Base-by-base conservation (phyloP, 345 rosid species). In the Salix dunnii region DNA sequence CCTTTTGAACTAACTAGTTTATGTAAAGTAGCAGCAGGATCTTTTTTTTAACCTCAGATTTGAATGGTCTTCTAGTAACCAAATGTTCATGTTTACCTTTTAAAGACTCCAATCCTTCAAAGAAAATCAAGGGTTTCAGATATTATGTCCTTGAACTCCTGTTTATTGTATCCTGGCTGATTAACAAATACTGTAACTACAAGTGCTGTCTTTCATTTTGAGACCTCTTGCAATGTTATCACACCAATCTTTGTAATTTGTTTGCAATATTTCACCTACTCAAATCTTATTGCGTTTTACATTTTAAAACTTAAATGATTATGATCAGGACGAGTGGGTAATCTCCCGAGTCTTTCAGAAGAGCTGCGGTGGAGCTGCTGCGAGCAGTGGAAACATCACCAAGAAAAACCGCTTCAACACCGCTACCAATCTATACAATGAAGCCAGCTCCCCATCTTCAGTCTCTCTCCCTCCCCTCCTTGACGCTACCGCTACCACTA, bases 291-390 rank as follows among this genome's bases (percentile, higher is more conserved):
- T 1, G 62, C 14, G 9, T 55, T 8, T 55, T 6, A 6, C 9
- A 6, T 14, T 43, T 74, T 13, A 6, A 8, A 33, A 8, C 17
- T 21, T 3, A 0, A 28, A 28, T 68, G 10, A 13, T 74, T 21
- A 74, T 40, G 13, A 40, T 8, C 82, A 96, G 98, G 98, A 93
- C 70, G 98, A 93, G 83, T 96, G 98, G 99, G 99, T 96, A 18
- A 91, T 96, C 72, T 91, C 93, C 31, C 81, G 97, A 55, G 96
- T 96, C 8, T 96, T 94, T 77, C 89, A 87, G 71, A 96, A 96
- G 88, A 84, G 82, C 23, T 79, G 87, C 3, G 68, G 77, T 17
- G 78, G 82, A 46, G 90, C 84, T 21, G 68, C 73, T 16, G 70
- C 72, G 30, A 72, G 80, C 30, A 64, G 82, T 18, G 49, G 80